Conservation (phyloP, 768 basidiomycete species). For the Sporobolomyces roseus region DNA sequence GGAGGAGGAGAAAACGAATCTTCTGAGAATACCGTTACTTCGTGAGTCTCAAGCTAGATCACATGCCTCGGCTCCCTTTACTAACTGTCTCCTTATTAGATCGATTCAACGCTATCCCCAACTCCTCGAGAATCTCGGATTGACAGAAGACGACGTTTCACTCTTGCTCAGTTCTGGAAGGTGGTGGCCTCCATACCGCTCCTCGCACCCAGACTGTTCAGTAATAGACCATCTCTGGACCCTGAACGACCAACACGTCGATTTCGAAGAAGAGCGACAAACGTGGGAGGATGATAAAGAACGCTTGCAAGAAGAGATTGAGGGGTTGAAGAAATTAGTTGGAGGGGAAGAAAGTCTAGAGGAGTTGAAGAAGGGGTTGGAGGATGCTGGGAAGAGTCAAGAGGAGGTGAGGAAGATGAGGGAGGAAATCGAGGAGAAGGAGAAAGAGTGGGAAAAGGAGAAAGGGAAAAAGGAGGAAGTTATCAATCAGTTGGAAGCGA, state of each 20-base stretch:
- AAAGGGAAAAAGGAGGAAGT: constrained; percentile 2
- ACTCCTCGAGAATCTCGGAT: constrained; percentile 12
- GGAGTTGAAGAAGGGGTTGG: no score
- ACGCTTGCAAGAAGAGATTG: neutral
- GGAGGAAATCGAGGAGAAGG: neutral
- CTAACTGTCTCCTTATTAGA: no score
- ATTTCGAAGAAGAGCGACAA: neutral
- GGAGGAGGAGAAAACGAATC: no score
- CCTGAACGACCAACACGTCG: constrained; percentile 6
- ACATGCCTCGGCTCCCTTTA: no score
- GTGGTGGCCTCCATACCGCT: neutral
- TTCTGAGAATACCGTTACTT: no score
- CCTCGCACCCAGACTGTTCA: neutral
- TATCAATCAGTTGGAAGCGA: constrained; percentile 6
- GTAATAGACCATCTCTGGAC: constrained; percentile 23
- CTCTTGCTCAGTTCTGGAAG: neutral
- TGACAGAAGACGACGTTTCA: constrained; percentile 17
- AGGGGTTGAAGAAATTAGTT: neutral
- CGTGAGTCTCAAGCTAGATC: no score
- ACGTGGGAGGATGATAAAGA: neutral
- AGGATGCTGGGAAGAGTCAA: neutral
- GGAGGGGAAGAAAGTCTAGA: no score
- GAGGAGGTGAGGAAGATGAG: neutral
- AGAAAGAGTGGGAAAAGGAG: neutral
- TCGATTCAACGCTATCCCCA: constrained; percentile 12